phyloP scores from a whole-genome alignment of 2,329 filamentous ascomycete genomes.

The Curvularia verruculosa region DNA sequence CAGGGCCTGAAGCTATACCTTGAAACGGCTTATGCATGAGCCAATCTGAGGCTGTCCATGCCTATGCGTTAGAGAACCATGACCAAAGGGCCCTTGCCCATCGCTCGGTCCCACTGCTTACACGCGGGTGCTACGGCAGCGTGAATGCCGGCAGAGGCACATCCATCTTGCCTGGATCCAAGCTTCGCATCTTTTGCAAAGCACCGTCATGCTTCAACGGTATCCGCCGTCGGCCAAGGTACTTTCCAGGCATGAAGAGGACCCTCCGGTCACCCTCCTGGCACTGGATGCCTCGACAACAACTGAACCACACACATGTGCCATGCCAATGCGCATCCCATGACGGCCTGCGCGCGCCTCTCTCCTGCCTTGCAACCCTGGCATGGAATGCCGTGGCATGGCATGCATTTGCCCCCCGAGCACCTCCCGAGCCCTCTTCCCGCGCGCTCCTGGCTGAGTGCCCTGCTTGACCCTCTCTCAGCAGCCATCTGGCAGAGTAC shows the following conservation, averaged over 20 bases:
- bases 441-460: conserved; percentile 38
- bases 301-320: background rate
- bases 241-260: conserved; percentile 40
- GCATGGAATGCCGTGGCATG: no score
- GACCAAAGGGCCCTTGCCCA: conserved; percentile 30
- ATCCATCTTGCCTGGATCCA: conserved; percentile 37
- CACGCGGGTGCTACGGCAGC: conserved; percentile 48
- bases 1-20: conserved; percentile 42
- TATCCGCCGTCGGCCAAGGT: conserved; percentile 31
- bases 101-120: conserved; percentile 37
- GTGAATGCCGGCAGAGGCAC: conserved; percentile 43
- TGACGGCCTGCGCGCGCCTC: background rate
- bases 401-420: conserved; percentile 17
- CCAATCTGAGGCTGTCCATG: conserved; percentile 47
- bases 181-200: conserved; percentile 31
- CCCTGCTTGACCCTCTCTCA: conserved; percentile 31
- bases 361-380: background rate
- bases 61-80: conserved; percentile 47
- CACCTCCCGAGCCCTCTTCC: conserved; percentile 33
- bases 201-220: conserved; percentile 34
- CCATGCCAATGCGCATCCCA: conserved; percentile 13
- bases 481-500: conserved; percentile 46
- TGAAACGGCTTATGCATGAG: conserved; percentile 52
- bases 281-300: conserved; percentile 24
- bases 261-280: conserved; percentile 19